Evolutionary conservation across 345 rosid genomes (phyloP), one percentile per base, ranked within the genome.

Genomic region (Linum lewisii): DNA sequence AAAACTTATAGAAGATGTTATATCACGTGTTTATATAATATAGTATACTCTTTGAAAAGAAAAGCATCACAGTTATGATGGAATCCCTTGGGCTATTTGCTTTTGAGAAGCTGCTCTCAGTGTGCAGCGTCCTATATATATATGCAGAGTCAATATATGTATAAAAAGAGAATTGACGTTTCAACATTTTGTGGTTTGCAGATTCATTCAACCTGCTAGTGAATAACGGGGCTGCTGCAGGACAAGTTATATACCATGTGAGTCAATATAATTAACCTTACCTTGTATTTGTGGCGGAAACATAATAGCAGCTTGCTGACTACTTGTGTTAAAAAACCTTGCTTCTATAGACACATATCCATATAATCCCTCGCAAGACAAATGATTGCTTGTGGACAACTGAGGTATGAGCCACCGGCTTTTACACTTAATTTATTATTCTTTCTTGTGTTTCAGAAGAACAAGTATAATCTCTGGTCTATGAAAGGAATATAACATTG

Each of bases 121-220:
- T 56, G 55, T 59, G 16, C 29, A 61, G 15, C 21, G 54, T 55
- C n/a, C 7, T 44, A 15, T 58, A 45, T 51, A 53, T 26, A 32
- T 20, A 38, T 64, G 26, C 18, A 21, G 21, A 55, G 34, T 24
- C 7, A 16, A 23, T 32, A 25, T 21, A 57, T 20, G 19, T 44
- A 22, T 14, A 24, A 13, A n/a, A 13, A 26, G 18, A 24, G 47
- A 26, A 56, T 21, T 38, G 21, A 50, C 11, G 37, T 20, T 22
- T 59, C 51, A 15, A 51, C 53, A 49, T 24, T 34, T 22, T 2
- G 20, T 26, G 26, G 24, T 20, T 51, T 72, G 73, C 78, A 92
- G 98, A 92, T 83, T 88, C 98, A 51, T 92, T 86, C 81, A 88
- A 92, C 77, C 79, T 92, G 69, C 70, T 92, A 75, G 93, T 92